Percentiles rank a stretch among this genome's conserved stretches.
These are phyloP conservation scores for Xylaria sp. DNA, from an alignment of 2,329 filamentous ascomycete genomes.

Conservation along the genomic window DNA sequence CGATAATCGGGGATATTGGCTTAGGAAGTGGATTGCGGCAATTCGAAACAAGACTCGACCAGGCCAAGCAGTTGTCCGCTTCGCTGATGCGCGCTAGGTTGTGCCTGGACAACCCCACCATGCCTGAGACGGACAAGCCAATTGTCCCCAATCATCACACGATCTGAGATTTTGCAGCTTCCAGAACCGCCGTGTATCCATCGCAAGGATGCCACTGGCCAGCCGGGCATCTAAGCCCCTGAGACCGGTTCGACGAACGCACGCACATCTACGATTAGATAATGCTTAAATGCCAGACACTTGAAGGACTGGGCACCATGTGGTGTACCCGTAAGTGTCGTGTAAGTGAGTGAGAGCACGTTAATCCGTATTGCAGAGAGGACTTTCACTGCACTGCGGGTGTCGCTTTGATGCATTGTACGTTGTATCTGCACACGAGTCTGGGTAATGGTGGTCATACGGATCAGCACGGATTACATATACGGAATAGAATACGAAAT, in stretches of 20 bases:
- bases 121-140: conserved; percentile 17
- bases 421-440: neutral
- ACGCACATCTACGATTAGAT: conserved; percentile 3
- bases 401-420: neutral
- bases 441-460: too few relatives aligned
- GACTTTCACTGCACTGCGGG: neutral
- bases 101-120: conserved; percentile 8
- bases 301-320: neutral
- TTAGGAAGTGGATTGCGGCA: conserved; percentile 7
- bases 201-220: conserved; percentile 10
- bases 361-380: neutral
- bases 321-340: neutral
- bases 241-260: conserved; percentile 2
- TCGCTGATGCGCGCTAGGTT: conserved; percentile 12
- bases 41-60: neutral
- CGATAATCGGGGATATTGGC: neutral
- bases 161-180: conserved; percentile 21
- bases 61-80: neutral
- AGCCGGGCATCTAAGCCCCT: conserved; percentile 6
- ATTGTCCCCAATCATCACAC: conserved; percentile 17
- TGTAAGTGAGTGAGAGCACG: neutral
- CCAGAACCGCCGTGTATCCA: conserved; percentile 15
- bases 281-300: conserved; percentile 1
- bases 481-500: too few relatives aligned
- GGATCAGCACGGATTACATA: too few relatives aligned